Evolutionary conservation across 257 asterid genomes (phyloP).

Genomic region (Penstemon davidsonii): DNA sequence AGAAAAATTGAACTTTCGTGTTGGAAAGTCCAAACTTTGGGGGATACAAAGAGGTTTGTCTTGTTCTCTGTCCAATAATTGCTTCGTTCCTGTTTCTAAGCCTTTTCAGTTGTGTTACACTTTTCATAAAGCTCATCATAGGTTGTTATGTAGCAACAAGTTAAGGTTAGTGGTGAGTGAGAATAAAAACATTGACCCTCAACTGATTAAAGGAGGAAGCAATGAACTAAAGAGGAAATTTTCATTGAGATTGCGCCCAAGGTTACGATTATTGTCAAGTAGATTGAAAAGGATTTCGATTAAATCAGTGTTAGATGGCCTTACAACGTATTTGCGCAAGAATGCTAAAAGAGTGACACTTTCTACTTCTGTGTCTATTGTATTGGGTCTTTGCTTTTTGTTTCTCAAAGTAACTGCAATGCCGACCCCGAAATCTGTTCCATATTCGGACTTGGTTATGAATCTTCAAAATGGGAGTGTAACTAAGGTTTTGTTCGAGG

Average conservation of each 20-base stretch:
- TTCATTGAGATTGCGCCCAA: constrained; percentile 65
- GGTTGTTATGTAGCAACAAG: constrained; percentile 46
- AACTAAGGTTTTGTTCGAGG: constrained; percentile 78
- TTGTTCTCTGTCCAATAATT: constrained; percentile 37
- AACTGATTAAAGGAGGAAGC: constrained; percentile 41
- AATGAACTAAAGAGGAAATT: constrained; percentile 45
- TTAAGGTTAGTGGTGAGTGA: constrained; percentile 45
- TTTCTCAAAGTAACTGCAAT: constrained; percentile 74
- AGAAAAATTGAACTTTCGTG: constrained; percentile 42
- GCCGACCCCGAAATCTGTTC: constrained; percentile 67
- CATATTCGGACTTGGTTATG: constrained; percentile 71
- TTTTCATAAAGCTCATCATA: constrained; percentile 35
- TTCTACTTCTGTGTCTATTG: constrained; percentile 56
- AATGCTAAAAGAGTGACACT: constrained; percentile 59
- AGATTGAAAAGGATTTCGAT: constrained; percentile 57
- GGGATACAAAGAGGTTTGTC: constrained; percentile 31
- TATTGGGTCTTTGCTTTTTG: constrained; percentile 74
- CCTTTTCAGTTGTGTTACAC: constrained; percentile 43
- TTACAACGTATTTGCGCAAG: constrained; percentile 58
- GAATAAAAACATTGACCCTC: constrained; percentile 41
- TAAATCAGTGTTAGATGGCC: constrained; percentile 47
- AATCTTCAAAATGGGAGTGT: constrained; percentile 72
- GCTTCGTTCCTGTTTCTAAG: constrained; percentile 36
- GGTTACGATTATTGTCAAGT: constrained; percentile 53
- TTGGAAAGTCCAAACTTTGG: constrained; percentile 34